Base-by-base conservation (phyloP, 2,329 filamentous ascomycete genomes). In the Pleomassaria siparia region DNA sequence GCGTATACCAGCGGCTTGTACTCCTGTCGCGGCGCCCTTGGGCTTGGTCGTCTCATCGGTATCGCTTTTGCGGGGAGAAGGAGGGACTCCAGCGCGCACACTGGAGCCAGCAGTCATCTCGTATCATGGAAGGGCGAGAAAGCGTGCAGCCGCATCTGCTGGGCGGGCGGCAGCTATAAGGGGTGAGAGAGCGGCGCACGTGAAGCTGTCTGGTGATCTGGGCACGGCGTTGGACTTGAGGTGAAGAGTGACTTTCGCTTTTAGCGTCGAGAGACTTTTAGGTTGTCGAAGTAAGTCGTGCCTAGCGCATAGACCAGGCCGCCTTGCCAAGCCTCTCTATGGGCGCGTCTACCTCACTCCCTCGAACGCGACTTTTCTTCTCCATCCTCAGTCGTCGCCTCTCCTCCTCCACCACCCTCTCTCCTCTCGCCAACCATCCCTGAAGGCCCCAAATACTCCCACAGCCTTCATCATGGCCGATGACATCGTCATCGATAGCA, bases 401-500 rank as follows among this genome's bases (percentile, higher is more conserved):
- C 36, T 42, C 32, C 53, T 25, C 45, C 44, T 47, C 51, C 49
- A 44, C 25, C 48, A 29, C 33, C 44, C 51, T 43, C 47, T 36
- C 33, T 41, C 46, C 32, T 47, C 39, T 44, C 56, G 59, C 47
- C 62, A 50, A 49, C 51, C n/a, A n/a, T 43, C 39, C 37, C 44
- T 43, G 47, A 54, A 60, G 59, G 60, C 26, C 48, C 44, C 41
- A 33, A 26, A 39, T 13, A 26, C 18, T 16, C 12, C 18, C 15
- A 11, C 44, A 32, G 59, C 60, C 63, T 59, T 58, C 67, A 73
- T 51, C 59, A 86, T 86, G 84, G 80, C 80, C 35, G 70, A 73
- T 60, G 83, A 86, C 75, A 95, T 99, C 76, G 89, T 89, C 76
- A 96, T 99, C 78, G 91, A 97, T 79, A 89, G 87, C 77, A 86